phyloP scores from a whole-genome alignment of 106 monocot genomes.

The Acorus gramineus region DNA sequence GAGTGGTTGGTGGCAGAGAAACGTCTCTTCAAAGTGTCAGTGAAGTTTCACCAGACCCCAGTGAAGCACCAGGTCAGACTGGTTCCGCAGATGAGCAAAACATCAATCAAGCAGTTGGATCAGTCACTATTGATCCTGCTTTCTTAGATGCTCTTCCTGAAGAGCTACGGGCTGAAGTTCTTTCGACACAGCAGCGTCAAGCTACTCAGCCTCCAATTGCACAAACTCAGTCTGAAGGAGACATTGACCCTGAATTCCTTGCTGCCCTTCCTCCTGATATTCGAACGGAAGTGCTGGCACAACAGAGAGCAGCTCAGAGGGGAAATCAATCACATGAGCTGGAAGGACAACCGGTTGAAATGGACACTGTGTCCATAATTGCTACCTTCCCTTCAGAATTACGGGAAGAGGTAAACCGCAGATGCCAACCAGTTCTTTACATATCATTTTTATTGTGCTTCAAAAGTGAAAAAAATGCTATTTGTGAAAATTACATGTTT shows the following conservation, averaged over 20 bases:
- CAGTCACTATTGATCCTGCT: conserved; percentile 85
- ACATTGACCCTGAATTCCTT: conserved; percentile 99
- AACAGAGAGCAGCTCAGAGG: conserved; percentile 78
- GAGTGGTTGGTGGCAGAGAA: conserved; percentile 43
- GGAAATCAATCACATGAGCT: conserved; percentile 76
- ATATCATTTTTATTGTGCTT: neutral
- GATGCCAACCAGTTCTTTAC: neutral
- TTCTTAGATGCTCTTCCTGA: conserved; percentile 98
- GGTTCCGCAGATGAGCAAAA: conserved; percentile 32
- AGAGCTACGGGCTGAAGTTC: conserved; percentile 88
- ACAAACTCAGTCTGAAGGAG: conserved; percentile 56
- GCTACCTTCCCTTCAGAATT: conserved; percentile 99
- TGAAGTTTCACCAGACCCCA: conserved; percentile 53
- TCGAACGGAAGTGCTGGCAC: conserved; percentile 84
- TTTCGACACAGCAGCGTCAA: conserved; percentile 91
- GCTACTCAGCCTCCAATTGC: conserved; percentile 53
- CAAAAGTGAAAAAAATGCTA: neutral
- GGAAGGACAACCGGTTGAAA: conserved; percentile 99
- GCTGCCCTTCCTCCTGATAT: conserved; percentile 99
- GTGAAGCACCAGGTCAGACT: conserved; percentile 37
- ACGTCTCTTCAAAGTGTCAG: conserved; percentile 73
- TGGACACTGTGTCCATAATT: conserved; percentile 99
- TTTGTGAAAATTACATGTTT: neutral
- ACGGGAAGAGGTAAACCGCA: conserved; percentile 69
- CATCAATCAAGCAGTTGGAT: conserved; percentile 27